These are phyloP conservation scores for Cladosporium phlei DNA, from an alignment of 2,329 filamentous ascomycete genomes.

Conservation along the genomic window DNA sequence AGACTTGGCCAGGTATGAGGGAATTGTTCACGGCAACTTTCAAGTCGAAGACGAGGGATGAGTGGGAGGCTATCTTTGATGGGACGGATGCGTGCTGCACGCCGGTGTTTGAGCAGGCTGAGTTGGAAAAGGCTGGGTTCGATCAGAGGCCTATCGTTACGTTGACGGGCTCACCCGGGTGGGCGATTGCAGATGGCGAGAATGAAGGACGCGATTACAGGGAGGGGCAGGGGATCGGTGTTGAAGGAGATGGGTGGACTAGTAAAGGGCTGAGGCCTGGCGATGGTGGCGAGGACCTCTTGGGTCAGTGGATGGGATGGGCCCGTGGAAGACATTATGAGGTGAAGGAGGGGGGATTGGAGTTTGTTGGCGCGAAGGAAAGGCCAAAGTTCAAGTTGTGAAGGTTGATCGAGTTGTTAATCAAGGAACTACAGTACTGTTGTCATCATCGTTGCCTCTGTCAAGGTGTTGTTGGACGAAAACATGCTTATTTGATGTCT, in stretches of 20 bases:
- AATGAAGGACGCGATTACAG: constrained; percentile 37
- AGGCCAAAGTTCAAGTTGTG: constrained; percentile 8
- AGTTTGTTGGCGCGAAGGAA: constrained; percentile 26
- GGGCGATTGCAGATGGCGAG: constrained; percentile 48
- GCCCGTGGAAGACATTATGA: constrained; percentile 64
- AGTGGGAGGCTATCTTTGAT: constrained; percentile 86
- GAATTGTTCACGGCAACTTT: constrained; percentile 60
- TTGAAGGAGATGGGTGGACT: constrained; percentile 63
- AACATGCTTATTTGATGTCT: too few relatives aligned
- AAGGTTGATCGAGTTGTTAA: too few relatives aligned
- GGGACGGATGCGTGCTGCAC: constrained; percentile 88
- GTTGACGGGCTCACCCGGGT: constrained; percentile 63
- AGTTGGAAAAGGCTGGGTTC: constrained; percentile 61
- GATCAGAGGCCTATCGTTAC: constrained; percentile 69
- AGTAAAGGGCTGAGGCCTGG: constrained; percentile 59
- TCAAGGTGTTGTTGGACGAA: too few relatives aligned
- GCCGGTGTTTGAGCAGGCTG: constrained; percentile 72
- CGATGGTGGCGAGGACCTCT: constrained; percentile 63
- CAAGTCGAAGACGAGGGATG: constrained; percentile 60
- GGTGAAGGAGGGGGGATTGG: constrained; percentile 58
- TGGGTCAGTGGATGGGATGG: constrained; percentile 76
- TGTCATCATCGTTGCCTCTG: too few relatives aligned
- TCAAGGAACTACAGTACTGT: too few relatives aligned
- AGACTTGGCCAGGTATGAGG: constrained; percentile 64
- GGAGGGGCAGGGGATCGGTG: constrained; percentile 60